phyloP scores from a whole-genome alignment of 805 yeast genomes.

The Peterozyma toletana region DNA sequence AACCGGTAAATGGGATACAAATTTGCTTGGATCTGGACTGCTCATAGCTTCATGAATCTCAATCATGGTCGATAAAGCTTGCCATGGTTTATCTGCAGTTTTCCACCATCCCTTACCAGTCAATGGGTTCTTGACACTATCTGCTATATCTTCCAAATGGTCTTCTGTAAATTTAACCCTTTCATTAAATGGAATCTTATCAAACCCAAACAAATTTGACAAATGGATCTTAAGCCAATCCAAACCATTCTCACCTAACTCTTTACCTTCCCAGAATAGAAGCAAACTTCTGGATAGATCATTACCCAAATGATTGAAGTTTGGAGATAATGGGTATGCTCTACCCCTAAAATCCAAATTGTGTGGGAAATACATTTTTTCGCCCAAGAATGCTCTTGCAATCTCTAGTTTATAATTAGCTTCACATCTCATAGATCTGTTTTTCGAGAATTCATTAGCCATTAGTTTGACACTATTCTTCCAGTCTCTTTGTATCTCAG shows the following conservation, averaged over 20 bases:
- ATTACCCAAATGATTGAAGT: constrained; percentile 74
- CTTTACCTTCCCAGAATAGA: constrained; percentile 71
- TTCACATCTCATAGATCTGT: constrained; percentile 88
- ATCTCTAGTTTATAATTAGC: constrained; percentile 89
- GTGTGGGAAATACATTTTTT: constrained; percentile 72
- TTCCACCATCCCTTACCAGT: constrained; percentile 59
- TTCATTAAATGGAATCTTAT: constrained; percentile 61
- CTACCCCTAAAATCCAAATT: constrained; percentile 79
- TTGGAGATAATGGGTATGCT: constrained; percentile 76
- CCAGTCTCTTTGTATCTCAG: constrained; percentile 63
- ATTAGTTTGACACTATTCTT: constrained; percentile 50
- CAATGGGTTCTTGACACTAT: constrained; percentile 59
- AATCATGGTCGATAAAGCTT: constrained; percentile 61
- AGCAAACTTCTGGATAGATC: constrained; percentile 70
- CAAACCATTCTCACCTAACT: constrained; percentile 56
- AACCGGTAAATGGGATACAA: constrained; percentile 65
- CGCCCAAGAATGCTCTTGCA: constrained; percentile 87
- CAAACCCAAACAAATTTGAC: constrained; percentile 68
- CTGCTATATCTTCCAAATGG: constrained; percentile 44
- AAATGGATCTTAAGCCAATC: constrained; percentile 72
- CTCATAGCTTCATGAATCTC: constrained; percentile 58
- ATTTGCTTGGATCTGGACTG: constrained; percentile 57
- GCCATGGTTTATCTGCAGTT: constrained; percentile 80
- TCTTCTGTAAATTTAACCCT: constrained; percentile 54
- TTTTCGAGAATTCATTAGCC: constrained; percentile 54